Evolutionary conservation across 805 yeast genomes (phyloP).

Genomic region (Yarrowia sp.): DNA sequence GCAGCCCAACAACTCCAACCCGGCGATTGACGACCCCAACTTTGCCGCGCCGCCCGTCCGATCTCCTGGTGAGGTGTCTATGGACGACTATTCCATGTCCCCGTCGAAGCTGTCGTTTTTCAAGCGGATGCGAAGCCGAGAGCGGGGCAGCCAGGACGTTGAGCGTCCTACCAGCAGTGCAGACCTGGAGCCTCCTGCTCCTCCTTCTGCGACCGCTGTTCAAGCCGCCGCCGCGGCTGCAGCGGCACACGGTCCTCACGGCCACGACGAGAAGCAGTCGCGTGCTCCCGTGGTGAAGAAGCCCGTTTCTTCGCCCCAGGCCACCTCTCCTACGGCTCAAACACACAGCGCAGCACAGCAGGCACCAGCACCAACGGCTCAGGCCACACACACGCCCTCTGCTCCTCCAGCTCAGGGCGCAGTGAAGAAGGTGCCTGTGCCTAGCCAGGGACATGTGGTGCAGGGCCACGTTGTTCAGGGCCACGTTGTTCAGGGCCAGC

Average conservation of each 20-base stretch:
- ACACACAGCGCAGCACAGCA: not conserved
- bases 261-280: slow-evolving; percentile 13
- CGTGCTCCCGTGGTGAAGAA: slow-evolving; percentile 19
- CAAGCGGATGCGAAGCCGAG: slow-evolving; percentile 36
- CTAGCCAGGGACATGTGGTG: slow-evolving; percentile 3
- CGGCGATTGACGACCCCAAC: slow-evolving; percentile 36
- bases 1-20: slow-evolving; percentile 35
- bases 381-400: not conserved
- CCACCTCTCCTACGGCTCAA: not conserved
- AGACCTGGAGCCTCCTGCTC: slow-evolving; percentile 1
- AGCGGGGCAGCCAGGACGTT: slow-evolving; percentile 35
- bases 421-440: slow-evolving; percentile 29
- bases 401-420: not conserved
- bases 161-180: slow-evolving; percentile 29
- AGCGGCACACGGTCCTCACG: not conserved
- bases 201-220: slow-evolving; percentile 5
- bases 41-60: slow-evolving; percentile 25
- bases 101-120: slow-evolving; percentile 36
- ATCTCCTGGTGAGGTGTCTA: slow-evolving; percentile 38
- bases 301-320: slow-evolving; percentile 5
- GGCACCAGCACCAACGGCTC: not conserved
- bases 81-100: slow-evolving; percentile 38
- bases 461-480: slow-evolving; percentile 24
- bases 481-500: slow-evolving; percentile 18
- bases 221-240: slow-evolving; percentile 5